Conservation (phyloP, 148 eudicot species). For the Rhododendron ferrugineum region DNA sequence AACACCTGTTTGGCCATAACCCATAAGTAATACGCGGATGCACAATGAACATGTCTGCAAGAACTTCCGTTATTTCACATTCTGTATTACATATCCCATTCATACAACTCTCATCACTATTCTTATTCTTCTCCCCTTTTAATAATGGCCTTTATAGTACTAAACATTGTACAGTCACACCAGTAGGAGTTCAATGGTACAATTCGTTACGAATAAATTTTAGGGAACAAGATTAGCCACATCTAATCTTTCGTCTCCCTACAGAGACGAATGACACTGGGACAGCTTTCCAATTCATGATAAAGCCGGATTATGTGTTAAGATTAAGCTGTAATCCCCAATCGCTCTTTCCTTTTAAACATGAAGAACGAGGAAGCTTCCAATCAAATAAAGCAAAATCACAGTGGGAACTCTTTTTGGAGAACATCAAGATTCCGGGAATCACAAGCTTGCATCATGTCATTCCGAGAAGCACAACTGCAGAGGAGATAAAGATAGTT, state of each 20-base stretch:
- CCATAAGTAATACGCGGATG: neutral
- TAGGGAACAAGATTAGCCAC: neutral
- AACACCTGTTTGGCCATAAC: neutral
- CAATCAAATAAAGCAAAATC: slow-evolving; percentile 13
- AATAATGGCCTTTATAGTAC: neutral
- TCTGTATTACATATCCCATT: neutral
- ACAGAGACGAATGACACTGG: neutral
- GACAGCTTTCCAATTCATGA: neutral
- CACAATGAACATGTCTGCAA: neutral
- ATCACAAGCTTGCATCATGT: slow-evolving; percentile 89
- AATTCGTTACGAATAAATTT: neutral
- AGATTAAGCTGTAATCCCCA: neutral
- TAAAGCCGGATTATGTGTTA: neutral
- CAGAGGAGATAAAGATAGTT: slow-evolving; percentile 8
- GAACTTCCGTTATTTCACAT: neutral
- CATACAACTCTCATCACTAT: neutral
- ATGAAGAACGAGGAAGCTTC: no score
- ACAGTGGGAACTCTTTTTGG: slow-evolving; percentile 86
- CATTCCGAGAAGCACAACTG: slow-evolving; percentile 88
- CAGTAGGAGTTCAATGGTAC: neutral
- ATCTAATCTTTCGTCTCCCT: neutral
- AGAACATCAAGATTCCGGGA: slow-evolving; percentile 80
- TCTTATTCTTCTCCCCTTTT: neutral
- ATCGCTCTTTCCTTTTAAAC: neutral
- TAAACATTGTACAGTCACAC: neutral